Conservation (phyloP, 768 basidiomycete genomes). For the Candolleomyces efflorescens region DNA sequence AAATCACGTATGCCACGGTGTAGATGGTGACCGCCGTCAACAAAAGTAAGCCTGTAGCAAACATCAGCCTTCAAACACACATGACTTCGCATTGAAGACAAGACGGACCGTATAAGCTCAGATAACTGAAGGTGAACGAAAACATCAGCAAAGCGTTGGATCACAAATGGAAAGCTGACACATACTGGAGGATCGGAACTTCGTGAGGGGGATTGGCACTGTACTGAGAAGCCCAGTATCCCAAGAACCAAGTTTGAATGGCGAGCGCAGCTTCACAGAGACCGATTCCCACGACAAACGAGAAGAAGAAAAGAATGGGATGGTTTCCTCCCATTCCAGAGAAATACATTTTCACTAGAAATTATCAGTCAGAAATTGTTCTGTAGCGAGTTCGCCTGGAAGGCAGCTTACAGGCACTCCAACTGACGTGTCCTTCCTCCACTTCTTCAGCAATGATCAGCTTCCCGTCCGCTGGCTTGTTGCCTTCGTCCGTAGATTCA, state of each 20-base stretch:
- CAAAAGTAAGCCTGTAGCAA: constrained; percentile 4
- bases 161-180: neutral
- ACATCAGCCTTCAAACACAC: neutral
- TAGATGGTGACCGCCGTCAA: constrained; percentile 23
- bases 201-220: constrained; percentile 24
- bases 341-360: constrained; percentile 31
- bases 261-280: constrained; percentile 20
- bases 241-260: constrained; percentile 40
- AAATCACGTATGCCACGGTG: constrained; percentile 30
- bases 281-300: constrained; percentile 22
- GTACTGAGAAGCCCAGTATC: constrained; percentile 44
- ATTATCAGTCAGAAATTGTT: neutral
- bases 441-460: constrained; percentile 61
- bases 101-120: constrained; percentile 32
- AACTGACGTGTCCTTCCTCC: constrained; percentile 53
- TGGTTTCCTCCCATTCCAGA: constrained; percentile 28
- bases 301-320: constrained; percentile 28
- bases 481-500: constrained; percentile 14
- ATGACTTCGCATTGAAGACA: neutral
- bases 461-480: constrained; percentile 40
- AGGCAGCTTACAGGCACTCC: constrained; percentile 35
- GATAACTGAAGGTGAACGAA: constrained; percentile 32
- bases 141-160: constrained; percentile 11
- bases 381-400: neutral
- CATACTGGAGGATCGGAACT: constrained; percentile 34